These are phyloP conservation scores for Chlamydomonas reinhardtii DNA, from an alignment of 163 green algal genomes.

Conservation along the genomic window DNA sequence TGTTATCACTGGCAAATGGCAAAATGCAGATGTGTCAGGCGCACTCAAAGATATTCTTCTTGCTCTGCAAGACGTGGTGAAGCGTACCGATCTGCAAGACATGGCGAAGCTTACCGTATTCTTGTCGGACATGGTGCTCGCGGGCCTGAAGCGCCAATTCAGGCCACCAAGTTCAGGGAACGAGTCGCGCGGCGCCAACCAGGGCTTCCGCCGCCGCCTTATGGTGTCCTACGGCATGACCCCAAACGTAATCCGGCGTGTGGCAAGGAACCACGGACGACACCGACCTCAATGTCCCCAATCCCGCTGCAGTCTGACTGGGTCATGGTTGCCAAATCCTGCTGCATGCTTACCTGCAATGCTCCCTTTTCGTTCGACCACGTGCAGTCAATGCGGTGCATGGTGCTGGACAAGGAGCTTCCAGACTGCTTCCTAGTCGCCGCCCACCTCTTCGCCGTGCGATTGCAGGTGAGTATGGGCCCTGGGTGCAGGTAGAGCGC, in stretches of 20 bases:
- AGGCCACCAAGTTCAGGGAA: conserved; percentile 1
- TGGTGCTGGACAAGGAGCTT: conserved; percentile 10
- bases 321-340: neutral
- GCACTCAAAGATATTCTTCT: conserved; percentile 2
- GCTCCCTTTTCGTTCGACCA: neutral
- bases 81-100: neutral
- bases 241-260: neutral
- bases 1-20: no score
- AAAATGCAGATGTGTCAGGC: neutral
- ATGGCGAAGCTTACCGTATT: no score
- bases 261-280: neutral
- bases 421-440: neutral
- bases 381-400: conserved; percentile 3
- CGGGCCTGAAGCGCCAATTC: neutral
- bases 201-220: neutral
- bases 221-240: neutral
- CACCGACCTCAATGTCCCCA: neutral
- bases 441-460: neutral
- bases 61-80: neutral
- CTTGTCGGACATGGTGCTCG: neutral
- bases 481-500: neutral
- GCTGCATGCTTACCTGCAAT: neutral
- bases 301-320: neutral
- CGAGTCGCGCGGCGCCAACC: conserved; percentile 5
- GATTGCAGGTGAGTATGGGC: neutral